Conservation (phyloP, 108 stramenopile species). For the Nannochloropsis salina region DNA sequence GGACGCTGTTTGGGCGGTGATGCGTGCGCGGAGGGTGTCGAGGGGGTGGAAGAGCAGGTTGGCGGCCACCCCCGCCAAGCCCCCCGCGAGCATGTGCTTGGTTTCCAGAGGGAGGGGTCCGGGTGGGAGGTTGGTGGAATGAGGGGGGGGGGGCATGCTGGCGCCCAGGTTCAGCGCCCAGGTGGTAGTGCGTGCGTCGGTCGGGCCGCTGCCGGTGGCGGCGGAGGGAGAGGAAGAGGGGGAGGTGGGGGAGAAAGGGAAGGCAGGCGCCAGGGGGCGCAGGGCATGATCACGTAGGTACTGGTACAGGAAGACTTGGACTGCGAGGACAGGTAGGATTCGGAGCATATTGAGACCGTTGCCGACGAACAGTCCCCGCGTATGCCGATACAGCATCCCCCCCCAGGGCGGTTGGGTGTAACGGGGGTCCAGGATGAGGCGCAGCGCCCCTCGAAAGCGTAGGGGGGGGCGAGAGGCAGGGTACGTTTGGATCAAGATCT, state of each 20-base stretch:
- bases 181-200: too few relatives aligned
- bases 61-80: background rate
- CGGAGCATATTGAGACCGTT: background rate
- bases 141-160: background rate
- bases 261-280: background rate
- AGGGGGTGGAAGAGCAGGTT: constrained; percentile 13
- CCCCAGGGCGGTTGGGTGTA: background rate
- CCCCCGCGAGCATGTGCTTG: constrained; percentile 7
- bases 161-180: background rate
- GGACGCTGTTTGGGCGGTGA: background rate
- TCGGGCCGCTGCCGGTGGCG: background rate
- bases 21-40: background rate
- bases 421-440: background rate
- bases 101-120: background rate
- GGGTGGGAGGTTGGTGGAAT: background rate
- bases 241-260: background rate
- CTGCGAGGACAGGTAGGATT: background rate
- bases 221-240: background rate
- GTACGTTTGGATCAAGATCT: background rate
- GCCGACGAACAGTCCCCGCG: background rate
- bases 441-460: background rate
- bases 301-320: background rate
- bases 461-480: constrained; percentile 15
- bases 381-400: background rate
- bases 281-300: background rate